These are phyloP conservation scores for Craterostigma plantagineum DNA, from an alignment of 257 asterid genomes.

Conservation along the genomic window DNA sequence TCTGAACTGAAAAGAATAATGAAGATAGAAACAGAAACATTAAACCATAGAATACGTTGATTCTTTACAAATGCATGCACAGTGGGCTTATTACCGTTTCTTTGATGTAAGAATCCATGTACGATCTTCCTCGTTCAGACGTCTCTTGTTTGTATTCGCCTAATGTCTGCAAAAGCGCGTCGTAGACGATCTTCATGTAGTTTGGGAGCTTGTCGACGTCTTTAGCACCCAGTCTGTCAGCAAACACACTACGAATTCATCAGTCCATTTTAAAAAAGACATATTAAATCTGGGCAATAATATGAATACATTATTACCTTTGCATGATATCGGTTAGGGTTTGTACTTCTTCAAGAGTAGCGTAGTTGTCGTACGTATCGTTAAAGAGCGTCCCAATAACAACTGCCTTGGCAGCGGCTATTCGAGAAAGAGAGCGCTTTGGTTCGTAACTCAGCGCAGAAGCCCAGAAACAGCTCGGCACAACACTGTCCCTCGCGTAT, in stretches of 20 bases:
- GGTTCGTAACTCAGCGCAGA: conserved; percentile 5
- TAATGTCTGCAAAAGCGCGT: not conserved
- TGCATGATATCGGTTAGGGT: conserved; percentile 1
- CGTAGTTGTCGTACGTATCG: conserved; percentile 10
- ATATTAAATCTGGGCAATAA: no score
- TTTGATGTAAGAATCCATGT: no score
- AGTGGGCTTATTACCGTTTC: no score
- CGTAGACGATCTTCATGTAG: conserved; percentile 5
- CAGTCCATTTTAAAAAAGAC: no score
- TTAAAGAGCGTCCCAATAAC: not conserved
- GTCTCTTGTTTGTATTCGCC: not conserved
- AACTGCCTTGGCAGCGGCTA: not conserved
- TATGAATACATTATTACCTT: conserved; percentile 7
- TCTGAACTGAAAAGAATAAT: no score
- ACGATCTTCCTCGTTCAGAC: no score
- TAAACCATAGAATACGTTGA: no score
- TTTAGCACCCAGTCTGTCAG: conserved; percentile 5
- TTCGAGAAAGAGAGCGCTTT: not conserved
- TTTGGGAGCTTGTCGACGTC: conserved; percentile 6
- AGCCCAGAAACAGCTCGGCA: conserved; percentile 8
- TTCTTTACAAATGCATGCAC: no score
- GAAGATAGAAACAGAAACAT: no score
- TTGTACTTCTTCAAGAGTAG: conserved; percentile 2
- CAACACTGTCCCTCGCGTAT: conserved; percentile 9
- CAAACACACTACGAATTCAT: not conserved